These are phyloP conservation scores for Mallotus repandus DNA, from an alignment of 441 rosid genomes.

Conservation along the genomic window DNA sequence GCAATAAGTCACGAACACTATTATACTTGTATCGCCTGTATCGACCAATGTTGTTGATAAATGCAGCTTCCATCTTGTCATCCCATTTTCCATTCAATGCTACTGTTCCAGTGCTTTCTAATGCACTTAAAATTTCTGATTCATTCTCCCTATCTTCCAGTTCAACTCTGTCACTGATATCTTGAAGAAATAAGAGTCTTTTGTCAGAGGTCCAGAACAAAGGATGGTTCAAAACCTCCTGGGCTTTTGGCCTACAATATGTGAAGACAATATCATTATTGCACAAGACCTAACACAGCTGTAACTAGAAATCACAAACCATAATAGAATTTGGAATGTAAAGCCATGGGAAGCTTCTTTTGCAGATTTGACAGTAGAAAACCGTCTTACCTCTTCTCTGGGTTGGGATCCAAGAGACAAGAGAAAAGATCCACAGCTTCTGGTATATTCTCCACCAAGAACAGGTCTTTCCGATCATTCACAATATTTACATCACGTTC, in stretches of 20 bases:
- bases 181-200: constrained; percentile 82
- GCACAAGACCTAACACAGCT: not conserved
- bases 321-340: not conserved
- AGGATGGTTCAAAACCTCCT: constrained; percentile 65
- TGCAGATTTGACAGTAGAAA: not conserved
- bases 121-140: constrained; percentile 59
- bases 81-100: constrained; percentile 83
- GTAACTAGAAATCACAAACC: not conserved
- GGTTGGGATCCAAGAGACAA: constrained; percentile 60
- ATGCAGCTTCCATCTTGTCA: constrained; percentile 70
- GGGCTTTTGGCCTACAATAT: constrained; percentile 62
- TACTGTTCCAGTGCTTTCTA: constrained; percentile 61
- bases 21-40: constrained; percentile 77
- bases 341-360: constrained; percentile 6
- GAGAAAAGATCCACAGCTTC: constrained; percentile 86
- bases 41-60: constrained; percentile 72
- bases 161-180: constrained; percentile 79
- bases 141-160: constrained; percentile 67
- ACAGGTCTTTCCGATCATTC: constrained; percentile 76
- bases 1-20: constrained; percentile 64
- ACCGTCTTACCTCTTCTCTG: constrained; percentile 57
- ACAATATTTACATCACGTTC: constrained; percentile 85
- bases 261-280: not conserved
- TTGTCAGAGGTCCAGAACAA: constrained; percentile 74
- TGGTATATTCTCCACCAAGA: constrained; percentile 76